phyloP scores from a whole-genome alignment of 306 rosid species.

The Medicago lupulina region DNA sequence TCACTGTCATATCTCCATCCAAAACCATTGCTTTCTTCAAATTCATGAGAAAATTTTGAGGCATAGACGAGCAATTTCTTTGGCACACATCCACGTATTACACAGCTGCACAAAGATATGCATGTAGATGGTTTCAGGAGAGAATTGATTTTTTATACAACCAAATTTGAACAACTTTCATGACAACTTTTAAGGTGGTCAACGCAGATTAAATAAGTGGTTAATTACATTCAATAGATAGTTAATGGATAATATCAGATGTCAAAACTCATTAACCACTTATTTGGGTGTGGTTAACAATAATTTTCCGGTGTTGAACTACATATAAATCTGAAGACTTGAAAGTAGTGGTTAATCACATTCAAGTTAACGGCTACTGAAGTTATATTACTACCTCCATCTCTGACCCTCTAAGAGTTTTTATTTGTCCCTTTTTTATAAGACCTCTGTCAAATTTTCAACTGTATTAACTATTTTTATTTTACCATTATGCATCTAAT shows the following conservation, averaged over 20 bases:
- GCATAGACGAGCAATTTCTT: constrained; percentile 86
- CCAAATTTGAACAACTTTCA: background rate
- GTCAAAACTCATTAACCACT: background rate
- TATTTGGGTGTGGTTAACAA: background rate
- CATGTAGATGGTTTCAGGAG: background rate
- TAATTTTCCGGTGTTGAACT: background rate
- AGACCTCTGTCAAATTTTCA: no score
- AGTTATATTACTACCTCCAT: no score
- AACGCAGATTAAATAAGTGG: background rate
- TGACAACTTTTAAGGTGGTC: background rate
- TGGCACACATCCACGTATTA: constrained; percentile 97
- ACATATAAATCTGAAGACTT: no score
- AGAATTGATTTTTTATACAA: background rate
- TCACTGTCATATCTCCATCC: constrained; percentile 93
- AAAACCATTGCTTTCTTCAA: constrained; percentile 92
- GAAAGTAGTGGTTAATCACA: no score
- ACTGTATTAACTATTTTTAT: no score
- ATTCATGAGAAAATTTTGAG: constrained; percentile 84
- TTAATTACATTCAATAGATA: background rate
- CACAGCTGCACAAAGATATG: constrained; percentile 68
- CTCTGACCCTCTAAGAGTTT: no score
- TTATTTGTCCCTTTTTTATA: no score
- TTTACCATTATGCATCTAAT: no score
- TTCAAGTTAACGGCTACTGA: background rate
- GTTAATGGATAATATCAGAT: background rate